A percentile compares a stretch with the other conserved stretches of the same genome.
phyloP scores from a whole-genome alignment of 495 filamentous ascomycete species.

The Penicillium coprophilum region DNA sequence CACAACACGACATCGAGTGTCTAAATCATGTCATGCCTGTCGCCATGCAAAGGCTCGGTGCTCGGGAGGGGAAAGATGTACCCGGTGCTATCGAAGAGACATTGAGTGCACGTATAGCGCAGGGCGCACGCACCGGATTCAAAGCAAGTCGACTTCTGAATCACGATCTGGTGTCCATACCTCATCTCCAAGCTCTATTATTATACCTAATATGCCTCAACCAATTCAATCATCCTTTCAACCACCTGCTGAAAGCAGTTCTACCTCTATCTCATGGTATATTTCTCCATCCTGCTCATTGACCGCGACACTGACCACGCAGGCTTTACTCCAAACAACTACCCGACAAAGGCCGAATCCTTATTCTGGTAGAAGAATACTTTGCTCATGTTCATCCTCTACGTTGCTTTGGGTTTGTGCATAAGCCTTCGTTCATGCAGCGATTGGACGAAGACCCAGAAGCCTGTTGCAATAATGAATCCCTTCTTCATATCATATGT shows the following conservation, averaged over 20 bases:
- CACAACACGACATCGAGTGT: conserved; percentile 21
- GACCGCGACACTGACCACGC: not conserved
- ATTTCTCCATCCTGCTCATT: not conserved
- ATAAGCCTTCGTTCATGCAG: conserved; percentile 30
- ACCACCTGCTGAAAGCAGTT: not conserved
- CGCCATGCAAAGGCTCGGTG: conserved; percentile 29
- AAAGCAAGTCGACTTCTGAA: not conserved
- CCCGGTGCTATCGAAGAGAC: conserved; percentile 19
- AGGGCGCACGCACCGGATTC: not conserved
- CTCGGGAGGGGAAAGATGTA: conserved; percentile 23
- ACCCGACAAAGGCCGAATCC: conserved; percentile 14
- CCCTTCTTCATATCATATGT: conserved; percentile 27
- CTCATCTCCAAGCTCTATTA: not conserved
- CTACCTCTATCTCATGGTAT: conserved; percentile 9
- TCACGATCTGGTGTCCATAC: not conserved
- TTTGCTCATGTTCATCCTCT: conserved; percentile 30
- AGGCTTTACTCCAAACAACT: conserved; percentile 20
- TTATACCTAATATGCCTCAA: not conserved
- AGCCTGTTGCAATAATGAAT: conserved; percentile 15
- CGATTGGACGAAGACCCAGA: conserved; percentile 22
- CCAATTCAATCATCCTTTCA: not conserved
- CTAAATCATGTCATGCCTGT: conserved; percentile 26
- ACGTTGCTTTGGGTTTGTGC: conserved; percentile 30
- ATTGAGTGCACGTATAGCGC: conserved; percentile 24
- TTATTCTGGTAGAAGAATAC: conserved; percentile 24